Evolutionary conservation across 1,139 yeast genomes (phyloP).

Genomic region (Arxiozyma heterogenica): DNA sequence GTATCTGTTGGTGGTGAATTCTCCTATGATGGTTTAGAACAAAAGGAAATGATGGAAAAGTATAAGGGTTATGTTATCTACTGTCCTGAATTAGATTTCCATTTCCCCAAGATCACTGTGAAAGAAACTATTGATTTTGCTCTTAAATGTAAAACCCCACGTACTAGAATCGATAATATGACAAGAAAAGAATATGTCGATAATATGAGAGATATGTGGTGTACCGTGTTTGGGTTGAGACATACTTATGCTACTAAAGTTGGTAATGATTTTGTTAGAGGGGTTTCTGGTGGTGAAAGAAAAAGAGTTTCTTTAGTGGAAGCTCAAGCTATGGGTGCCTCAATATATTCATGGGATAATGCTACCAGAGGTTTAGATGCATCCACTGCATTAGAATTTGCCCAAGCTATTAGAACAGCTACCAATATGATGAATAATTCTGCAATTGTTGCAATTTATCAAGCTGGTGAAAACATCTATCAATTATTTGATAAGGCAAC

Average conservation of each 20-base stretch:
- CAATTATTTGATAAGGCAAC: conserved; percentile 56
- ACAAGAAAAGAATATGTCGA: conserved; percentile 42
- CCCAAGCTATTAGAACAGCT: conserved; percentile 51
- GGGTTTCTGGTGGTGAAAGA: conserved; percentile 60
- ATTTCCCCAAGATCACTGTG: conserved; percentile 57
- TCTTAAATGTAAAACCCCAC: conserved; percentile 52
- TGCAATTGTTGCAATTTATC: conserved; percentile 55
- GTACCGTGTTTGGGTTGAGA: conserved; percentile 49
- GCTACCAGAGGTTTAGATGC: conserved; percentile 77
- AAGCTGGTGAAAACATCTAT: conserved; percentile 60
- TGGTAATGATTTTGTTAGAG: conserved; percentile 53
- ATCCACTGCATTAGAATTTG: conserved; percentile 60
- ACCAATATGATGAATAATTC: conserved; percentile 48
- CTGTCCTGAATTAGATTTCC: conserved; percentile 54
- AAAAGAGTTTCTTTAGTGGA: conserved; percentile 58
- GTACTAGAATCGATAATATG: conserved; percentile 41
- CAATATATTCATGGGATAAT: conserved; percentile 62
- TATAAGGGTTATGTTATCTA: conserved; percentile 48
- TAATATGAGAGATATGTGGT: conserved; percentile 41
- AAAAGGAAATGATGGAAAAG: conserved; percentile 39
- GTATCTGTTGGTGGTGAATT: conserved; percentile 38
- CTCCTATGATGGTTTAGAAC: conserved; percentile 44
- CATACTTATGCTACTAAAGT: conserved; percentile 50
- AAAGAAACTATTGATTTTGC: conserved; percentile 56
- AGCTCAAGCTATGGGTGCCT: conserved; percentile 49